Conservation (phyloP, 352 stramenopile genomes). For the Achlya hypogyna region DNA sequence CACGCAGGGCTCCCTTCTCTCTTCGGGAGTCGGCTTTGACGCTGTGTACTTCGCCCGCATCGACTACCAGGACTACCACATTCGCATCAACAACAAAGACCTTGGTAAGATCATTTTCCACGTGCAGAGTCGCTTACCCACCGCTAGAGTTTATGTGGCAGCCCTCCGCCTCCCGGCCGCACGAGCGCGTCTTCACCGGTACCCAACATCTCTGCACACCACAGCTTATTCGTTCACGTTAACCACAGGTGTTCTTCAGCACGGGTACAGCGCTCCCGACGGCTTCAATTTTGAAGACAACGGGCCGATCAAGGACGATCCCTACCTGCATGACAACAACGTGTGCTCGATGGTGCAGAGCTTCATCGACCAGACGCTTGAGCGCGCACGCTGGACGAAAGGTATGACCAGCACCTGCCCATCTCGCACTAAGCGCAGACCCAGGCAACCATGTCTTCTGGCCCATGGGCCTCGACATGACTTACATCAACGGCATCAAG, state of each 20-base stretch:
- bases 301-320: slow-evolving; percentile 81
- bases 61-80: slow-evolving; percentile 94
- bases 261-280: slow-evolving; percentile 63
- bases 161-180: slow-evolving; percentile 74
- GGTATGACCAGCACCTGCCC: too few relatives aligned
- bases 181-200: slow-evolving; percentile 83
- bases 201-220: too few relatives aligned
- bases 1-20: slow-evolving; percentile 89
- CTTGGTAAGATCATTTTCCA: slow-evolving; percentile 23
- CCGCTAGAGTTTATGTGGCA: slow-evolving; percentile 92
- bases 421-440: too few relatives aligned
- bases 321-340: slow-evolving; percentile 81
- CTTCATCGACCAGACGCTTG: slow-evolving; percentile 69
- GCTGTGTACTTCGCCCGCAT: slow-evolving; percentile 97
- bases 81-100: slow-evolving; percentile 77
- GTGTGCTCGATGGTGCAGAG: slow-evolving; percentile 71
- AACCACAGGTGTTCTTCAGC: slow-evolving; percentile 82
- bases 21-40: slow-evolving; percentile 89
- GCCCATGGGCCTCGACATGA: slow-evolving; percentile 93
- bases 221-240: too few relatives aligned
- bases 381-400: slow-evolving; percentile 60
- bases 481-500: slow-evolving; percentile 79
- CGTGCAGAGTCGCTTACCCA: not conserved
- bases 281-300: slow-evolving; percentile 72
- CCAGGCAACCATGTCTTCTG: slow-evolving; percentile 82